Evolutionary conservation across 192 early-diverging fungal genomes (phyloP).

Genomic region (Lobosporangium transversale): DNA sequence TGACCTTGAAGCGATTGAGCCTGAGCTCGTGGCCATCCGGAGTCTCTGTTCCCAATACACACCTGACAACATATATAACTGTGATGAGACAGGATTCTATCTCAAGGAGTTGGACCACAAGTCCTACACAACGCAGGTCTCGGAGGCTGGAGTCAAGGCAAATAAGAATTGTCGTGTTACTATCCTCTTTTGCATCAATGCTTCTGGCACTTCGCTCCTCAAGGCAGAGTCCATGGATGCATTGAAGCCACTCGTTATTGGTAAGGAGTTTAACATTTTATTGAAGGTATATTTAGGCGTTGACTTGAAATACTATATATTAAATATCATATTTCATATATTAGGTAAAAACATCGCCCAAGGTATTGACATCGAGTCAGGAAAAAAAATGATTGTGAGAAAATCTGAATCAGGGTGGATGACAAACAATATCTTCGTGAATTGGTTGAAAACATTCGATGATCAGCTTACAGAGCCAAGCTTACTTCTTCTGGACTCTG

Average conservation of each 20-base stretch:
- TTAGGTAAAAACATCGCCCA: background rate
- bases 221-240: background rate
- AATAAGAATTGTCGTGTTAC: too few species aligned
- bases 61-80: background rate
- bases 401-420: too few species aligned
- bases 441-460: too few species aligned
- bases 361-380: too few species aligned
- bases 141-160: too few species aligned
- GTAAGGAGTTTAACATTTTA: background rate
- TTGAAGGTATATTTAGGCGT: too few species aligned
- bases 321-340: background rate
- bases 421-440: too few species aligned
- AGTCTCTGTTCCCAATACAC: background rate
- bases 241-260: background rate
- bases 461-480: too few species aligned
- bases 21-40: constrained; percentile 1
- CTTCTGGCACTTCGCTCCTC: background rate
- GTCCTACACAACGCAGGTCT: constrained; percentile 3
- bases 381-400: too few species aligned
- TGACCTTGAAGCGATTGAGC: constrained; percentile 1
- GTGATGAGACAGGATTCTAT: constrained; percentile 2
- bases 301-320: too few species aligned
- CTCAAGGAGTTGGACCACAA: constrained; percentile 4
- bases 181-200: background rate
- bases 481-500: too few species aligned